Percentiles rank a stretch among this genome's conserved stretches.
phyloP scores from a whole-genome alignment of 2,329 filamentous ascomycete species.

The Pseudocercospora cruenta region DNA sequence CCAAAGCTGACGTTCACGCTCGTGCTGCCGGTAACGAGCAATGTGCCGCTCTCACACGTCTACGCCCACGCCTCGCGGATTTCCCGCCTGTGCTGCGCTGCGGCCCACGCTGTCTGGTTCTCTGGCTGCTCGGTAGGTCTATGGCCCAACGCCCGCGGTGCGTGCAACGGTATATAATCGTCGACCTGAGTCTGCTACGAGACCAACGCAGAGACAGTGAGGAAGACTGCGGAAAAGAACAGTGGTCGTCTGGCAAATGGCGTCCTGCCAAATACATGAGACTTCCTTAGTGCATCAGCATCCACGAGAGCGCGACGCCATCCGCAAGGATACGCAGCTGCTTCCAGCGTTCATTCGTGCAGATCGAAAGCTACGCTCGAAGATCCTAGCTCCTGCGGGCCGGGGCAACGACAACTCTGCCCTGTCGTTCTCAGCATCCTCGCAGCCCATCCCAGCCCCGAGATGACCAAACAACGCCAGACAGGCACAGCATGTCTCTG shows the following conservation, averaged over 20 bases:
- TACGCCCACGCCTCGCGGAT: background rate
- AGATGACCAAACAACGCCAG: background rate
- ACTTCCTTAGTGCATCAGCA: conserved; percentile 6
- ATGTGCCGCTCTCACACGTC: background rate
- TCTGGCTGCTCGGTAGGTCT: background rate
- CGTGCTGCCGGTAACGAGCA: conserved; percentile 4
- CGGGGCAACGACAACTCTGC: conserved; percentile 4
- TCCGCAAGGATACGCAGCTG: conserved; percentile 6
- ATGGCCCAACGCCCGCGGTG: background rate
- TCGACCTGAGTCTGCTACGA: background rate
- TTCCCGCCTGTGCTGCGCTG: background rate
- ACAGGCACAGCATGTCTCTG: conserved; percentile 4
- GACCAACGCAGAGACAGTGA: background rate
- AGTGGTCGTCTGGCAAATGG: conserved; percentile 11
- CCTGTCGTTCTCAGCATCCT: background rate
- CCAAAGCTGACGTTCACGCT: background rate
- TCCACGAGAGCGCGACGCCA: conserved; percentile 7
- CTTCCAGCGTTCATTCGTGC: conserved; percentile 2
- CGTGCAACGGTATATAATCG: background rate
- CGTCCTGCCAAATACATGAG: conserved; percentile 9
- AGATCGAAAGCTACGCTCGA: background rate
- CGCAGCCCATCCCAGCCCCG: background rate
- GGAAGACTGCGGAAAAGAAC: background rate
- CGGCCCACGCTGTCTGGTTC: background rate
- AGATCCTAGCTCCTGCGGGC: conserved; percentile 3